Evolutionary conservation across 495 filamentous ascomycete species (phyloP).

Genomic region (Rostrohypoxylon terebratum): DNA sequence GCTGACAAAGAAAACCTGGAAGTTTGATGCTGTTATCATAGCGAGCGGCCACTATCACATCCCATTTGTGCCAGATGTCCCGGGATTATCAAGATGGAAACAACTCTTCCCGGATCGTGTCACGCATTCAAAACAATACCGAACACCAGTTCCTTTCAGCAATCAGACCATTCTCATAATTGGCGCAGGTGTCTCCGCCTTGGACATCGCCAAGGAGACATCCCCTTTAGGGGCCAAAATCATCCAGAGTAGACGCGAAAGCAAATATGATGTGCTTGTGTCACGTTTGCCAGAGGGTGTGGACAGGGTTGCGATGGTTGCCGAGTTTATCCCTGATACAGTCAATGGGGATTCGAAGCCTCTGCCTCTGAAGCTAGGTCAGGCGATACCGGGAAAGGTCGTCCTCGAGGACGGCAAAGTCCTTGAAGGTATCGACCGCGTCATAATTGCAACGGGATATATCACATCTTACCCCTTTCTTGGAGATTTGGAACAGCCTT

Average conservation of each 20-base stretch:
- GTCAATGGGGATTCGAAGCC: constrained; percentile 36
- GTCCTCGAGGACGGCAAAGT: constrained; percentile 54
- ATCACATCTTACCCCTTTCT: constrained; percentile 71
- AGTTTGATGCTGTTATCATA: constrained; percentile 68
- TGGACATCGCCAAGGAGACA: constrained; percentile 70
- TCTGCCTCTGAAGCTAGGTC: constrained; percentile 19
- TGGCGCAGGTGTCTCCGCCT: constrained; percentile 70
- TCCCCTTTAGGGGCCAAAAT: constrained; percentile 60
- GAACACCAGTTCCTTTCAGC: constrained; percentile 60
- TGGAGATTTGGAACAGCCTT: constrained; percentile 57
- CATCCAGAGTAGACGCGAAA: constrained; percentile 71
- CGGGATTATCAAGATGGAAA: constrained; percentile 66
- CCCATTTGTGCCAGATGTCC: constrained; percentile 66
- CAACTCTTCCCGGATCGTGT: constrained; percentile 62
- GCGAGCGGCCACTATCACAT: constrained; percentile 71
- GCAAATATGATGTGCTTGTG: constrained; percentile 66
- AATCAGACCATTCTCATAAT: constrained; percentile 68
- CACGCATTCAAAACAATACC: constrained; percentile 71
- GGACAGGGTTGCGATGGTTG: constrained; percentile 64
- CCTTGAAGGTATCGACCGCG: constrained; percentile 63
- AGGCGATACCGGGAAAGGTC: constrained; percentile 41
- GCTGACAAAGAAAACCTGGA: constrained; percentile 51
- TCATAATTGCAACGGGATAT: constrained; percentile 75
- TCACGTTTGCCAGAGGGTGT: constrained; percentile 62
- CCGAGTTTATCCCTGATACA: constrained; percentile 44